Evolutionary conservation across 352 stramenopile species (phyloP).

Genomic region (Phytopythium cucurbitacearum): DNA sequence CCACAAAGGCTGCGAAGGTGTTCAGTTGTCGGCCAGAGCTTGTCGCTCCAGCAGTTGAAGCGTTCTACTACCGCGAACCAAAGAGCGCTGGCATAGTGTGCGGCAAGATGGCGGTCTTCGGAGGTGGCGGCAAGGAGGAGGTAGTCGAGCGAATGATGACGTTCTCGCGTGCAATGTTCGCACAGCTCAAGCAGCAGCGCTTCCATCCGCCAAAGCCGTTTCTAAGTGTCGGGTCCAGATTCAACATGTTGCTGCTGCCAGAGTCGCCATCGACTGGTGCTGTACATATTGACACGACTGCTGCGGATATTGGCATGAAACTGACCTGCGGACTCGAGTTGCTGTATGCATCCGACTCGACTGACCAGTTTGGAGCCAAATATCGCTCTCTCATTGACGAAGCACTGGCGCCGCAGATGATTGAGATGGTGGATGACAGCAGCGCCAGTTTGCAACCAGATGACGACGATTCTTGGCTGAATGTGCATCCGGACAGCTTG

Average conservation of each 20-base stretch:
- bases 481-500: slow-evolving; percentile 67
- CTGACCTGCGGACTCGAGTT: slow-evolving; percentile 74
- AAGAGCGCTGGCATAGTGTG: slow-evolving; percentile 42
- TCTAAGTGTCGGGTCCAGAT: slow-evolving; percentile 4
- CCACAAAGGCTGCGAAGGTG: slow-evolving; percentile 24
- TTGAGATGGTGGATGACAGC: background rate
- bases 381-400: slow-evolving; percentile 44
- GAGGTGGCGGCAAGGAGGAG: slow-evolving; percentile 5
- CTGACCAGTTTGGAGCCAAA: slow-evolving; percentile 35
- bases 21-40: slow-evolving; percentile 21
- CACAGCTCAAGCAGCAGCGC: slow-evolving; percentile 74
- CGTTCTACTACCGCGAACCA: slow-evolving; percentile 75
- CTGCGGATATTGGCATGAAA: slow-evolving; percentile 67
- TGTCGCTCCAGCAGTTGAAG: slow-evolving; percentile 46
- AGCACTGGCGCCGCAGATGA: slow-evolving; percentile 5
- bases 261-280: slow-evolving; percentile 1
- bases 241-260: background rate
- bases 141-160: slow-evolving; percentile 33
- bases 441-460: slow-evolving; percentile 21
- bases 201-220: slow-evolving; percentile 70
- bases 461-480: slow-evolving; percentile 79
- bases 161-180: slow-evolving; percentile 82
- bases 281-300: slow-evolving; percentile 19
- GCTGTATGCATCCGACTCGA: slow-evolving; percentile 36
- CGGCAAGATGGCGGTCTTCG: slow-evolving; percentile 50